Evolutionary conservation across 1,284 basidiomycete species (phyloP), one percentile per base, ranked within the genome.

Genomic region (Ceratobasidium sp.): DNA sequence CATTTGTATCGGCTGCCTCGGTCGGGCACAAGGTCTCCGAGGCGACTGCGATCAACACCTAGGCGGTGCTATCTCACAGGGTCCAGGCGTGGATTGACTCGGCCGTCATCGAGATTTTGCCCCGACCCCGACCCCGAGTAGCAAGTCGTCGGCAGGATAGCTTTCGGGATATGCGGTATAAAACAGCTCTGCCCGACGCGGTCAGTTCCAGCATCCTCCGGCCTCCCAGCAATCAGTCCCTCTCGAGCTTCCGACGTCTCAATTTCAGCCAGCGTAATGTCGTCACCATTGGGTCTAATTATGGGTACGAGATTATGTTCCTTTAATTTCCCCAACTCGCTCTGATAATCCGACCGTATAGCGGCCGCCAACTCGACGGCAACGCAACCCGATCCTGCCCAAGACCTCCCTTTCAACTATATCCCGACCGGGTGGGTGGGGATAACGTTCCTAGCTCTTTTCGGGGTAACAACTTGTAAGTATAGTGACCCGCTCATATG

Each of bases 371-470:
- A 23, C 12, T 44, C 60, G 10, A 65, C 41, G 12, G 27, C 33
- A n/a, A 33, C 57, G 35, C 62, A 65, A 55, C 60, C 62, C 23
- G 62, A 66, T 38, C 30, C 44, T 16, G n/a, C 35, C 7, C 20
- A 75, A n/a, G 73, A 65, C 33, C 23, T 74, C 2, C 71, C 59
- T 16, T 74, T 74, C 59, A 62, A 74, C 33, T 74, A 74, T 46
- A n/a, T 74, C 23, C 71, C 59, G 3, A 74, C 71, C 7, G 71
- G 71, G 35, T 74, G 71, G 71, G 60, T 79, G 18, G 77, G 74
- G 23, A 64, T 77, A 35, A 44, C 76, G 1, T 79, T 80, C 48
- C 30, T 80, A 16, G 79, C 44, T 20, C 75, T 80, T 10, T 80
- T 79, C 74, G 54, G 65, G 12, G 30, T 77, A 0, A 64, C 59